Evolutionary conservation across 73 alveolate genomes (phyloP).

Genomic region (Stentor roeselii): DNA sequence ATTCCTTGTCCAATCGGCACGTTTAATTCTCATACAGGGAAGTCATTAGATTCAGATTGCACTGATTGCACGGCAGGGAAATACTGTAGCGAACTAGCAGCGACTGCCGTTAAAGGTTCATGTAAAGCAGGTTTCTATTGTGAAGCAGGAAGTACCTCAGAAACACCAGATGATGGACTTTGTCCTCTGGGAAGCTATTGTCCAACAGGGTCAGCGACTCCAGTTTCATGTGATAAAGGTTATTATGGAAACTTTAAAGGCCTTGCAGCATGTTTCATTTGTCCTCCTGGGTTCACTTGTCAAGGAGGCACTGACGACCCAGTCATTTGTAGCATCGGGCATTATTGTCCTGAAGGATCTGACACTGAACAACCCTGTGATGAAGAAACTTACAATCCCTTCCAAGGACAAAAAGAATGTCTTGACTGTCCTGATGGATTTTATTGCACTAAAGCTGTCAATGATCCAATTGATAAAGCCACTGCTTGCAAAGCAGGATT

Average conservation of each 20-base stretch:
- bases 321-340: slow-evolving; percentile 52
- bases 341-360: slow-evolving; percentile 56
- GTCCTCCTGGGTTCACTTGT: slow-evolving; percentile 46
- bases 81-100: slow-evolving; percentile 45
- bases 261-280: slow-evolving; percentile 37
- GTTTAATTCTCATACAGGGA: not conserved
- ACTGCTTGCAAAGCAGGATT: slow-evolving; percentile 41
- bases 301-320: slow-evolving; percentile 40
- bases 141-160: slow-evolving; percentile 38
- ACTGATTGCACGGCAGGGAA: slow-evolving; percentile 68
- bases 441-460: slow-evolving; percentile 35
- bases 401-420: slow-evolving; percentile 35
- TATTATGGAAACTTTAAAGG: not conserved
- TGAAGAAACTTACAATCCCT: slow-evolving; percentile 40
- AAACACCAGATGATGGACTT: slow-evolving; percentile 23
- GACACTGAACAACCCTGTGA: slow-evolving; percentile 40
- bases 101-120: slow-evolving; percentile 37
- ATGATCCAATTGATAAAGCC: not conserved
- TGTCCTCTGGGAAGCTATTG: slow-evolving; percentile 62
- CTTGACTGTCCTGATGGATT: slow-evolving; percentile 45
- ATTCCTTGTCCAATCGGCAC: slow-evolving; percentile 43
- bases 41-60: slow-evolving; percentile 32
- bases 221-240: slow-evolving; percentile 29
- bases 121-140: slow-evolving; percentile 60
- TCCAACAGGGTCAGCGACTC: slow-evolving; percentile 46